phyloP scores from a whole-genome alignment of 2,329 filamentous ascomycete genomes.

The Colletotrichum liaoningense region DNA sequence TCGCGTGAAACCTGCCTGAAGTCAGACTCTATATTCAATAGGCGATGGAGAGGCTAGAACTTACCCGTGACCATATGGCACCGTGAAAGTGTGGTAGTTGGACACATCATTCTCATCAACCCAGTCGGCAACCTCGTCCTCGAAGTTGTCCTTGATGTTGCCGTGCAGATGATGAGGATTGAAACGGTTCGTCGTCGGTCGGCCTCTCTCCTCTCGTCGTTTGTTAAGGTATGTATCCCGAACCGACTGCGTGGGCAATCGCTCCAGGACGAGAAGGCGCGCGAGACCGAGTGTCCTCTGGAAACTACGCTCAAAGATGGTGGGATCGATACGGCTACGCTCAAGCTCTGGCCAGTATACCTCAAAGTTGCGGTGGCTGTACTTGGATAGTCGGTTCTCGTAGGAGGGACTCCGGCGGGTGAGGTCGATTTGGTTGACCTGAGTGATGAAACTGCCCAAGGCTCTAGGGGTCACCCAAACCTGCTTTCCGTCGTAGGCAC shows the following conservation, averaged over 20 bases:
- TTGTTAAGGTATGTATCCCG: slow-evolving; percentile 78
- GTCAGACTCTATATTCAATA: slow-evolving; percentile 4
- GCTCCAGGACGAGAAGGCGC: slow-evolving; percentile 82
- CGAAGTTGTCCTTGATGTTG: slow-evolving; percentile 81
- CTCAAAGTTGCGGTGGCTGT: slow-evolving; percentile 86
- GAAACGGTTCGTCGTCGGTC: slow-evolving; percentile 66
- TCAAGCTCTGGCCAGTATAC: slow-evolving; percentile 83
- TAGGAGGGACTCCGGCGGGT: slow-evolving; percentile 86
- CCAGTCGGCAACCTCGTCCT: slow-evolving; percentile 89
- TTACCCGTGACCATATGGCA: slow-evolving; percentile 70
- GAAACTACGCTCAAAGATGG: slow-evolving; percentile 87
- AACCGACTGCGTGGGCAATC: slow-evolving; percentile 75
- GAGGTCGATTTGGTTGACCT: slow-evolving; percentile 84
- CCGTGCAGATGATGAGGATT: slow-evolving; percentile 60
- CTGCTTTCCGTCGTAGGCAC: slow-evolving; percentile 82
- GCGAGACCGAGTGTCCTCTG: slow-evolving; percentile 80
- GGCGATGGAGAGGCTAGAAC: background rate
- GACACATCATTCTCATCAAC: slow-evolving; percentile 80
- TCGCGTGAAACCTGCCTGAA: slow-evolving; percentile 62
- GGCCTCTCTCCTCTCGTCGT: slow-evolving; percentile 77
- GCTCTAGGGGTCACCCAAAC: slow-evolving; percentile 85
- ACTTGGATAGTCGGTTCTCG: slow-evolving; percentile 87
- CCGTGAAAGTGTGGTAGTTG: slow-evolving; percentile 82
- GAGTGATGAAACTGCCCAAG: slow-evolving; percentile 82
- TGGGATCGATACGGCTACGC: slow-evolving; percentile 82